phyloP scores from a whole-genome alignment of 2,329 filamentous ascomycete genomes.

The Botryotinia narcissicola region DNA sequence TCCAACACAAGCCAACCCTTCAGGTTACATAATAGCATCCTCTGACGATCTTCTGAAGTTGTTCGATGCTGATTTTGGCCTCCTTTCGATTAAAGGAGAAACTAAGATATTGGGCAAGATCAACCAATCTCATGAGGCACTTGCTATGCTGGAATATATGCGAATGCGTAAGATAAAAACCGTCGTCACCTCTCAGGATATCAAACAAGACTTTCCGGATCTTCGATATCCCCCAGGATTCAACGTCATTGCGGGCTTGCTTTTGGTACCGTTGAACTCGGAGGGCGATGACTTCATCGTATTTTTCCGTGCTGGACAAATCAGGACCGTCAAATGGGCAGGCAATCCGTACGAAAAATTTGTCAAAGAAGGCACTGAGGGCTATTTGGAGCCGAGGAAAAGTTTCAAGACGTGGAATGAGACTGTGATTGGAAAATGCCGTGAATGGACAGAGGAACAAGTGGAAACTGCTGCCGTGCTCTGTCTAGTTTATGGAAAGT shows the following conservation, averaged over 20 bases:
- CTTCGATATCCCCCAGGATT: slow-evolving; percentile 78
- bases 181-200: slow-evolving; percentile 75
- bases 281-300: slow-evolving; percentile 83
- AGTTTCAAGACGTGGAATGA: slow-evolving; percentile 82
- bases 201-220: slow-evolving; percentile 75
- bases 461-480: slow-evolving; percentile 85
- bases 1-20: slow-evolving; percentile 76
- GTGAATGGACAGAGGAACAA: slow-evolving; percentile 87
- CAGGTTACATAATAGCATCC: slow-evolving; percentile 86
- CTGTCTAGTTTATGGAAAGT: slow-evolving; percentile 79
- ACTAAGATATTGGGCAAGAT: slow-evolving; percentile 79
- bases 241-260: slow-evolving; percentile 69
- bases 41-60: slow-evolving; percentile 81
- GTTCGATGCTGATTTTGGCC: slow-evolving; percentile 83
- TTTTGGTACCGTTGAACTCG: slow-evolving; percentile 77
- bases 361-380: slow-evolving; percentile 67
- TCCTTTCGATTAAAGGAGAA: slow-evolving; percentile 82
- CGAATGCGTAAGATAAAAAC: slow-evolving; percentile 71
- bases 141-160: slow-evolving; percentile 82
- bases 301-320: slow-evolving; percentile 78
- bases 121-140: slow-evolving; percentile 74
- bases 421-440: slow-evolving; percentile 70
- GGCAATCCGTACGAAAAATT: slow-evolving; percentile 83
- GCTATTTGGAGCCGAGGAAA: slow-evolving; percentile 73
- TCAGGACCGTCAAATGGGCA: slow-evolving; percentile 74